Evolutionary conservation across 2,329 filamentous ascomycete genomes (phyloP).

Genomic region (Cercospora zeae-maydis): DNA sequence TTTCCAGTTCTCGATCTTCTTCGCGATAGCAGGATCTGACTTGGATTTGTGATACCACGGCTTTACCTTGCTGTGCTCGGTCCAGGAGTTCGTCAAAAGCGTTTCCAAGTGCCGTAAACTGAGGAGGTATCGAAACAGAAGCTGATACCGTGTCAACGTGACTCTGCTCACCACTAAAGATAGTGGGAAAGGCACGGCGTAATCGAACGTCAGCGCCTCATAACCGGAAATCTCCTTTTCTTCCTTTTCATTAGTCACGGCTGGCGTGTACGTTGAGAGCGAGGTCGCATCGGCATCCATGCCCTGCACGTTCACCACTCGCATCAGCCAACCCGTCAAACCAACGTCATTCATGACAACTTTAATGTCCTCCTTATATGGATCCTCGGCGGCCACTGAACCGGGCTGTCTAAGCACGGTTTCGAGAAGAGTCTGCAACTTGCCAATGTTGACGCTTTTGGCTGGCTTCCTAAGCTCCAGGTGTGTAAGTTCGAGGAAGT

Average conservation of each 20-base stretch:
- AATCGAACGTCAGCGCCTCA: conserved; percentile 90
- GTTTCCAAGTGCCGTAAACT: conserved; percentile 86
- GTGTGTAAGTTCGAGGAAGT: conserved; percentile 87
- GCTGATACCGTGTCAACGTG: conserved; percentile 93
- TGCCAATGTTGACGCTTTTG: conserved; percentile 82
- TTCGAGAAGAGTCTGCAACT: conserved; percentile 93
- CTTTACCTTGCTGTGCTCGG: conserved; percentile 75
- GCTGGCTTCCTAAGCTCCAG: conserved; percentile 82
- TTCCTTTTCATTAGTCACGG: conserved; percentile 58
- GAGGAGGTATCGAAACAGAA: conserved; percentile 89
- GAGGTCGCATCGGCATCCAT: conserved; percentile 63
- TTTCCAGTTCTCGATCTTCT: conserved; percentile 84
- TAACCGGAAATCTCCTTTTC: conserved; percentile 88
- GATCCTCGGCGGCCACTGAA: conserved; percentile 87
- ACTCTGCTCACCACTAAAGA: conserved; percentile 94
- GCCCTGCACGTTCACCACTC: conserved; percentile 93
- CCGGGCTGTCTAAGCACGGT: conserved; percentile 94
- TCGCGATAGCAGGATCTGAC: conserved; percentile 50
- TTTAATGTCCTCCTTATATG: conserved; percentile 97
- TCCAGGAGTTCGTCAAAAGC: conserved; percentile 82
- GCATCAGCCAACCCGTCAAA: conserved; percentile 88
- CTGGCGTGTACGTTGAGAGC: conserved; percentile 64
- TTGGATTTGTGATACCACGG: conserved; percentile 72
- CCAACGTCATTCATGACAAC: conserved; percentile 95
- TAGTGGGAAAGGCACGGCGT: conserved; percentile 88